Base-by-base conservation (phyloP, 345 rosid species). In the Linum trigynum region DNA sequence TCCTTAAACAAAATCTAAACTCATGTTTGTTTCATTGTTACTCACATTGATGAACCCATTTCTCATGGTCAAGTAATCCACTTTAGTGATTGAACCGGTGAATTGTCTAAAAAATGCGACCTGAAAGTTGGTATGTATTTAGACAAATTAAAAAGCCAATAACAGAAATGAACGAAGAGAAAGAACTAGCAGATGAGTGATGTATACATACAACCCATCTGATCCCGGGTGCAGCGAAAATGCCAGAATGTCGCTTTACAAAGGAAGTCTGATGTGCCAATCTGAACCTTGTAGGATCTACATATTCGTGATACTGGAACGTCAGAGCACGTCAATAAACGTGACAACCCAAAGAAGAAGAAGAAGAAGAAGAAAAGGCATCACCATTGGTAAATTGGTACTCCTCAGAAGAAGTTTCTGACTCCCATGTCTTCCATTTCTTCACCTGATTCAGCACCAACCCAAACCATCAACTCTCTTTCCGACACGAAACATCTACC, bases 391-490 rank as follows among this genome's bases (percentile, higher is more conserved):
- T 57, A 37, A 17, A 57, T 37, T 57, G 61, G 61, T 57, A 57
- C 61, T 57, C 61, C 61, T n/a, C 8, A 32, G 61, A 57, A 32
- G 37, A 17, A 8, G 61, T 57, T 12, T 57, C 61, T 8, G 61
- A 57, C 38, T 57, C 61, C 61, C 61, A 57, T 32, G 61, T 17
- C 38, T 57, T 57, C 61, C 61, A 57, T 37, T 17, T 57, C 61
- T 57, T 57, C 61, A 57, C 38, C 61, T 57, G 61, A 32, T 16
- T 1, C 16, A n/a, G 11, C 35, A 16, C 38, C 38, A 32, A 12
- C 9, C n/a, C 1, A 57, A 57, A 57, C 53, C 56, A 37, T 17
- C 38, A 57, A 1, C 36, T 57, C 38, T 8, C 3, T 5, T 37
- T 10, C 1, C 9, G 10, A 57, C 6, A 57, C 1, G 59, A n/a